Evolutionary conservation across 75 land plant genomes (phyloP).

Genomic region (Cunninghamia lanceolata): DNA sequence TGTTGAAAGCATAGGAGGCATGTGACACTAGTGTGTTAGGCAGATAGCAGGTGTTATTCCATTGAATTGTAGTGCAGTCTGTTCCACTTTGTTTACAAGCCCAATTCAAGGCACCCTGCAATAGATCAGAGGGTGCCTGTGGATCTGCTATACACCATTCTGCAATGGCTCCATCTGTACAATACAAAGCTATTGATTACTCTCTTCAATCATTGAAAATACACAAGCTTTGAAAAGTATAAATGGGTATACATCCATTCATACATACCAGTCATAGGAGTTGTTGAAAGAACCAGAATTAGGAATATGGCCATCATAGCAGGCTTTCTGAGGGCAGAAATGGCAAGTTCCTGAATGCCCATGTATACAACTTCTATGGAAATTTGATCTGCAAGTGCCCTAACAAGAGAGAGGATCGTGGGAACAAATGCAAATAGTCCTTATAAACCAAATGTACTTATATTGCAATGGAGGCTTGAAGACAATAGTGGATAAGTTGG

Average conservation of each 20-base stretch:
- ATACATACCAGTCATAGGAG: not conserved
- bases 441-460: not conserved
- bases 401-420: not conserved
- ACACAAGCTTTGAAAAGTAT: not conserved
- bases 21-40: slow-evolving; percentile 31
- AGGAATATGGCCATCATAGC: not conserved
- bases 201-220: not conserved
- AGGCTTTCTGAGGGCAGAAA: not conserved
- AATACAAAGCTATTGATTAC: not conserved
- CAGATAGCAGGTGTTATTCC: slow-evolving; percentile 20
- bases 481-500: not conserved
- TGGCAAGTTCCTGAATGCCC: not conserved
- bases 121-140: not conserved
- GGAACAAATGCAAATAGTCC: not conserved
- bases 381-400: not conserved
- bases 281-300: not conserved
- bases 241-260: not conserved
- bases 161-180: not conserved
- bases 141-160: slow-evolving; percentile 12
- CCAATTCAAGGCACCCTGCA: slow-evolving; percentile 15
- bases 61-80: slow-evolving; percentile 30
- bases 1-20: slow-evolving; percentile 46
- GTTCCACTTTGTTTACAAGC: slow-evolving; percentile 19
- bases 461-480: not conserved
- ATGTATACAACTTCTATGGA: not conserved